Evolutionary conservation across 805 yeast species (phyloP), one percentile per base, ranked within the genome.

Genomic region (Teunomyces funiuensis): DNA sequence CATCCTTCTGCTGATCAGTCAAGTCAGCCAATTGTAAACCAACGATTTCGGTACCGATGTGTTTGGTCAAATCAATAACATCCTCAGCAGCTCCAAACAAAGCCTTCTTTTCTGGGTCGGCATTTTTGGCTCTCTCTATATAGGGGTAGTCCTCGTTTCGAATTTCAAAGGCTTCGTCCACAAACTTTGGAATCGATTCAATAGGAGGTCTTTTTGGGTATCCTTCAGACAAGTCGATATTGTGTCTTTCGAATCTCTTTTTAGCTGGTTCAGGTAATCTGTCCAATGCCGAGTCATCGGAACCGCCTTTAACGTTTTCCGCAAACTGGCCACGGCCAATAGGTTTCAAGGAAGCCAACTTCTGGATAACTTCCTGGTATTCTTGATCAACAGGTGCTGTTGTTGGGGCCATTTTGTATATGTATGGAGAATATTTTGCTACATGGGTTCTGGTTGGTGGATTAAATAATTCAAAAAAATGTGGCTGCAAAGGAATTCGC

Each of bases 21-120:
- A 60, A 54, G 14, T 60, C 63, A 6, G 54, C 37, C 44, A 60
- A 55, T 37, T 60, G 65, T 45, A 60, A 53, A 6, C 65, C 65
- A 19, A 59, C 58, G 36, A 60, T 56, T 41, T 60, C 65, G 9
- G 63, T 59, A 18, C 65, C 65, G 43, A 60, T 52, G 44, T 59
- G 63, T 40, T 56, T 56, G 45, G 65, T 57, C 51, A 60, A 52
- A 46, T 60, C 29, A 25, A 27, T 55, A n/a, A 60, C 65, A 38
- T 56, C 60, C 38, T 50, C 59, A 20, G 65, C 63, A 13, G 65
- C 65, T 11, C 61, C 60, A 18, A 60, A 55, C 45, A 60, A 50
- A 2, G 65, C 63, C 45, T 54, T 56, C 49, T 59, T 60, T 28
- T 59, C 60, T 2, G 62, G 62, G 41, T 60, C 65, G 22, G 65